phyloP scores from a whole-genome alignment of 768 basidiomycete species.

The Pisolithus orientalis region DNA sequence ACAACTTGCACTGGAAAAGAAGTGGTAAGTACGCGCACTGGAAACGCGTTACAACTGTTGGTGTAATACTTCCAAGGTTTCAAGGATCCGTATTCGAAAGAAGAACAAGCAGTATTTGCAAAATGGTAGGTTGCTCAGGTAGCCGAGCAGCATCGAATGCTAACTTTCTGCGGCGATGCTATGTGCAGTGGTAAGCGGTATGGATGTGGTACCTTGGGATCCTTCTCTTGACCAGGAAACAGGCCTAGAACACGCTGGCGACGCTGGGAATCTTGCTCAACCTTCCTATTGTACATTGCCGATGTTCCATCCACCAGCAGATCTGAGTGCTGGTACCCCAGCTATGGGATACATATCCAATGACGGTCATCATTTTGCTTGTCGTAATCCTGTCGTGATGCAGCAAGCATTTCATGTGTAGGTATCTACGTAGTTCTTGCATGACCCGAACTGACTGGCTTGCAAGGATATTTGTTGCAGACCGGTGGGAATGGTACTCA shows the following conservation, averaged over 20 bases:
- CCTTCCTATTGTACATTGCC: slow-evolving; percentile 49
- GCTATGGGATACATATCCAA: slow-evolving; percentile 44
- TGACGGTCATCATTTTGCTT: slow-evolving; percentile 46
- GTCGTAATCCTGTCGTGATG: slow-evolving; percentile 42
- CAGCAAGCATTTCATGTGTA: slow-evolving; percentile 52
- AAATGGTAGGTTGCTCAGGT: slow-evolving; percentile 40
- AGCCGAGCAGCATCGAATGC: neutral
- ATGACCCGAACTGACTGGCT: slow-evolving; percentile 2
- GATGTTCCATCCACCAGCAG: slow-evolving; percentile 37
- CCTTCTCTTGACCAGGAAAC: neutral
- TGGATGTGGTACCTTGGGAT: neutral
- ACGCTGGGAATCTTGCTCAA: slow-evolving; percentile 28
- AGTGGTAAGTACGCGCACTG: slow-evolving; percentile 32
- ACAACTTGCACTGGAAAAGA: slow-evolving; percentile 52
- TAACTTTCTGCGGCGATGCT: slow-evolving; percentile 28
- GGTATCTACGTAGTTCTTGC: slow-evolving; percentile 13
- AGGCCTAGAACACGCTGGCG: slow-evolving; percentile 43
- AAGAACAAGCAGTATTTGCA: slow-evolving; percentile 46
- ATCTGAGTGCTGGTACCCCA: slow-evolving; percentile 26
- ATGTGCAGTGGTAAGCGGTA: slow-evolving; percentile 35
- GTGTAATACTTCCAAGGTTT: slow-evolving; percentile 35
- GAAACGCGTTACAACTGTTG: neutral
- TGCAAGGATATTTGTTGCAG: slow-evolving; percentile 48
- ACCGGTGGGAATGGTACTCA: slow-evolving; percentile 28
- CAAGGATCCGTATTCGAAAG: slow-evolving; percentile 58